Percentiles rank a stretch among this genome's conserved stretches.
Conservation (phyloP, 2,329 filamentous ascomycete species). For the Hortaea sp. region DNA sequence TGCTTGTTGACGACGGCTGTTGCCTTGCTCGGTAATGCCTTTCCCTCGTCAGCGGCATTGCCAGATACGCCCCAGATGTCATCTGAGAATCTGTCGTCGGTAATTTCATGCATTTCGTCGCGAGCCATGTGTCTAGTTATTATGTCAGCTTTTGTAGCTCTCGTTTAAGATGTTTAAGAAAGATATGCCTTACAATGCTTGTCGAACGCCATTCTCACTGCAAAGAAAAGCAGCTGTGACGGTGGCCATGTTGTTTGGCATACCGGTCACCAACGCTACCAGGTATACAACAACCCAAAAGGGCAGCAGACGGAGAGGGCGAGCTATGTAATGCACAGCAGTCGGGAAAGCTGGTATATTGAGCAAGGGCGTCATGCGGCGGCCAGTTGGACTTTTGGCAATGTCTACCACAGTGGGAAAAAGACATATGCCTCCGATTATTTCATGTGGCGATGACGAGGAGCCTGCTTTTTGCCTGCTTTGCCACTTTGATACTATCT, state of each 20-base stretch:
- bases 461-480: neutral
- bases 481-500: constrained; percentile 20
- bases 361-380: constrained; percentile 21
- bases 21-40: too few species aligned
- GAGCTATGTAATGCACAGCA: constrained; percentile 26
- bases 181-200: constrained; percentile 39
- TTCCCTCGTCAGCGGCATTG: too few species aligned
- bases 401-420: constrained; percentile 41
- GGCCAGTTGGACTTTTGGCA: constrained; percentile 33
- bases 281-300: constrained; percentile 29
- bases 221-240: constrained; percentile 43
- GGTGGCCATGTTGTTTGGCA: constrained; percentile 33
- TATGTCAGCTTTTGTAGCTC: neutral
- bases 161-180: neutral
- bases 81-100: constrained; percentile 47
- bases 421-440: constrained; percentile 29
- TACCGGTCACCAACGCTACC: constrained; percentile 33
- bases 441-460: constrained; percentile 6
- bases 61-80: constrained; percentile 44
- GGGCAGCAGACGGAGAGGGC: constrained; percentile 35
- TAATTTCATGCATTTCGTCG: constrained; percentile 49
- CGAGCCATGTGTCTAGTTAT: constrained; percentile 37
- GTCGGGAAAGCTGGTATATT: constrained; percentile 27
- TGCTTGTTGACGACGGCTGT: neutral
- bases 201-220: constrained; percentile 39